Evolutionary conservation across 306 rosid genomes (phyloP), one percentile per base, ranked within the genome.

Genomic region (Ziziphus jujuba): DNA sequence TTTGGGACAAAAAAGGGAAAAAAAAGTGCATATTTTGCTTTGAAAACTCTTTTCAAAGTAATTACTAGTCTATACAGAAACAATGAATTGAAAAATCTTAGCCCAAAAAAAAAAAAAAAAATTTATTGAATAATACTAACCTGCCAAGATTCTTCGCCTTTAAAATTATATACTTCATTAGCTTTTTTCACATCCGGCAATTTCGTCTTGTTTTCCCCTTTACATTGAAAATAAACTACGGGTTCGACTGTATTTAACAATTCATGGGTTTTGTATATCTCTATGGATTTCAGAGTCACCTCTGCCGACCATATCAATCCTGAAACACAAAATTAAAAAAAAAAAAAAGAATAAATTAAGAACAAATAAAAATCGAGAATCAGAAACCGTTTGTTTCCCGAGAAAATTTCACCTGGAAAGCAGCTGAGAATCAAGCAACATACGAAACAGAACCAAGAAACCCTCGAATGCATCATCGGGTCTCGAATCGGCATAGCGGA

Each of bases 61-160:
- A 8, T 17, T 50, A 17, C 24, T 4, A 16, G 22, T 16, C 20
- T 2, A 50, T 11, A 11, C 19, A 6, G 22, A 50, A n/a, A 50
- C 8, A 16, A 50, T 20, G 9, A 15, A 50, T 17, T 16, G 0
- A 10, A 25, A 43, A 61, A 17, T 35, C 16, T 47, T 16, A 33
- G 17, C 52, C n/a, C 58, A 54, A 49, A 23, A 1, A 1, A 25
- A 7, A 48, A 3, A 22, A n/a, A 25, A 7, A 48, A 3, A 22
- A n/a, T 19, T 1, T 64, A 38, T 35, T 15, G 0, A 16, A 7
- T 12, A 45, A 16, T 63, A 45, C 56, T 9, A 75, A 89, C 98
- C 98, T 92, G 91, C 98, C 98, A 92, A 77, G 98, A 89, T 78
- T 92, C 97, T 79, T 92, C 63, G 47, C 85, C 95, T 31, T 74